Conservation (phyloP, 108 stramenopile species). For the Asterionellopsis glacialis region DNA sequence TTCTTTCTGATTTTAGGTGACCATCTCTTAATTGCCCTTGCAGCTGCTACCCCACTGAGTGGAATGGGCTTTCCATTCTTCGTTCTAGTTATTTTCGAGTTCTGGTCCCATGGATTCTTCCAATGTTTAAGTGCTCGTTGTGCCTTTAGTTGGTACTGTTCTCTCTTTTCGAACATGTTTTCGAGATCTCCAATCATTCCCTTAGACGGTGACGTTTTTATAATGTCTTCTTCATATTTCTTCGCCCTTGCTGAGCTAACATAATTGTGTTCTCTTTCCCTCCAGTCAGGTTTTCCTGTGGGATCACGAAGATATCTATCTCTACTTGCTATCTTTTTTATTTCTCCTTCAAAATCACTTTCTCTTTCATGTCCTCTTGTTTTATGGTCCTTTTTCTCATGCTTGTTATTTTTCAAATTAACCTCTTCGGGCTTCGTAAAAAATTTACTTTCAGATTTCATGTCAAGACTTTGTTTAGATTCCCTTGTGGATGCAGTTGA, state of each 20-base stretch:
- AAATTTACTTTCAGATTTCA: too few species aligned
- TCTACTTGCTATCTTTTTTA: too few species aligned
- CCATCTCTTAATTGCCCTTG: slow-evolving; percentile 11
- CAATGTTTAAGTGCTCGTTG: neutral
- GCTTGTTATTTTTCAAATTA: too few species aligned
- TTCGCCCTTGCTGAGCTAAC: neutral
- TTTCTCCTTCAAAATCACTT: too few species aligned
- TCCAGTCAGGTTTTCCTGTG: too few species aligned
- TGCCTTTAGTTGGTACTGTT: neutral
- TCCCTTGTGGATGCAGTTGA: too few species aligned
- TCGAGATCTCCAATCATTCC: neutral
- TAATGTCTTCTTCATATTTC: neutral
- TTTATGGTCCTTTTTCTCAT: too few species aligned
- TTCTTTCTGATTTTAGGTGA: neutral
- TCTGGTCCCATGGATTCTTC: neutral
- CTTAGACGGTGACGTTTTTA: neutral
- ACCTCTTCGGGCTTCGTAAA: too few species aligned
- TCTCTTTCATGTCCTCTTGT: too few species aligned
- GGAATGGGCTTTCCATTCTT: slow-evolving; percentile 5
- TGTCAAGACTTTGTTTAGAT: too few species aligned
- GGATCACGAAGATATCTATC: too few species aligned
- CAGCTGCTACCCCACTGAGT: slow-evolving; percentile 29
- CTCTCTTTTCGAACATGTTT: neutral
- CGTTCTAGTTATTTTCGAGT: neutral
- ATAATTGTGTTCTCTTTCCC: neutral